These are phyloP conservation scores for Nicotiana undulata DNA, from an alignment of 257 asterid species.

Conservation along the genomic window DNA sequence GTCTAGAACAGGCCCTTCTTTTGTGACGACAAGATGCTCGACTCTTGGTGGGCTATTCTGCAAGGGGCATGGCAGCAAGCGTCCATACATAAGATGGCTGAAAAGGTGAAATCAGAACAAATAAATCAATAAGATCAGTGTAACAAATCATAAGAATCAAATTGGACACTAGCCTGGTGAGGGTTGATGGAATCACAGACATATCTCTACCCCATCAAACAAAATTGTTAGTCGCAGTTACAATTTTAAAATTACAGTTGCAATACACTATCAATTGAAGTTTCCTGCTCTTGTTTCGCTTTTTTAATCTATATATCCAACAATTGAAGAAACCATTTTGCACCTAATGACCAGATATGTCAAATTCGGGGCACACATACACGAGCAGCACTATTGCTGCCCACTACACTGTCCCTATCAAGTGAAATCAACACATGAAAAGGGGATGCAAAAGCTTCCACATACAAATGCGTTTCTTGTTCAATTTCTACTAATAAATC, in stretches of 20 bases:
- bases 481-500: neutral
- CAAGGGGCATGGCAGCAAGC: constrained; percentile 84
- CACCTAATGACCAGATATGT: neutral
- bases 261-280: neutral
- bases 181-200: neutral
- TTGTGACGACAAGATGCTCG: constrained; percentile 71
- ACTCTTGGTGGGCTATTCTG: constrained; percentile 77
- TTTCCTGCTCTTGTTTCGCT: neutral
- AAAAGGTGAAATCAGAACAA: constrained; percentile 6
- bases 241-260: neutral
- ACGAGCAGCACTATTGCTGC: neutral
- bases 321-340: neutral
- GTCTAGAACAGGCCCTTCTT: constrained; percentile 78
- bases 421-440: neutral
- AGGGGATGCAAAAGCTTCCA: neutral
- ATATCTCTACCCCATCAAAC: neutral
- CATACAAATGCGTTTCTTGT: neutral
- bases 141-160: neutral
- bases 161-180: neutral
- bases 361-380: neutral
- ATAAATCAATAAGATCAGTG: neutral
- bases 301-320: neutral
- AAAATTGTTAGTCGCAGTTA: neutral
- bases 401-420: neutral
- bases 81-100: constrained; percentile 63